These are phyloP conservation scores for Ricinus communis DNA, from an alignment of 345 rosid genomes.

Conservation along the genomic window DNA sequence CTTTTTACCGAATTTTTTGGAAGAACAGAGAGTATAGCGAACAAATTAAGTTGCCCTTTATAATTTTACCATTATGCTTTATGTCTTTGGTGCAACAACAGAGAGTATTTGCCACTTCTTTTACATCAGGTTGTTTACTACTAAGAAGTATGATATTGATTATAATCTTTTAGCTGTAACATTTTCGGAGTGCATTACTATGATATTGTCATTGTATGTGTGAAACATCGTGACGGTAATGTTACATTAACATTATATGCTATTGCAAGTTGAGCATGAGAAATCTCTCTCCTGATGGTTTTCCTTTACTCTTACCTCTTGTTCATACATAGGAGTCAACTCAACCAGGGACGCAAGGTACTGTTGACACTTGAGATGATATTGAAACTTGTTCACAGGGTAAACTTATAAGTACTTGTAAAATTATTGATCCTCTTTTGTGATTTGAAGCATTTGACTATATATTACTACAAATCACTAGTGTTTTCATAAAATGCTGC, in stretches of 20 bases:
- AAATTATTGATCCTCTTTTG: not conserved
- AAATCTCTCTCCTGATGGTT: not conserved
- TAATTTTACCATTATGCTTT: not conserved
- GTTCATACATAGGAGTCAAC: slow-evolving; percentile 60
- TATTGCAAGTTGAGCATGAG: slow-evolving; percentile 11
- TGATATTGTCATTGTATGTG: not conserved
- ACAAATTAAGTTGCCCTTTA: not conserved
- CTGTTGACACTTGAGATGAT: slow-evolving; percentile 74
- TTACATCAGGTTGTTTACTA: not conserved
- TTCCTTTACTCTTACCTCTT: not conserved
- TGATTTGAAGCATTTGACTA: not conserved
- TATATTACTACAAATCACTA: not conserved
- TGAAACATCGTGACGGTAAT: not conserved
- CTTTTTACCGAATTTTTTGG: slow-evolving; percentile 15
- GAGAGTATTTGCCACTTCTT: too few species aligned
- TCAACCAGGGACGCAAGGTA: slow-evolving; percentile 87
- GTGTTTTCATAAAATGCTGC: not conserved
- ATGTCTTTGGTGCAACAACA: not conserved
- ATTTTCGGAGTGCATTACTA: not conserved
- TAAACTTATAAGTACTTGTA: slow-evolving; percentile 31
- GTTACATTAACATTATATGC: not conserved
- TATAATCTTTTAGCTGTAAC: not conserved
- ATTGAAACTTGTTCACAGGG: slow-evolving; percentile 75
- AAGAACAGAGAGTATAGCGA: not conserved
- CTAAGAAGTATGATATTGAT: not conserved